Conservation (phyloP, 1,284 basidiomycete genomes). For the Amylostereum areolatum region DNA sequence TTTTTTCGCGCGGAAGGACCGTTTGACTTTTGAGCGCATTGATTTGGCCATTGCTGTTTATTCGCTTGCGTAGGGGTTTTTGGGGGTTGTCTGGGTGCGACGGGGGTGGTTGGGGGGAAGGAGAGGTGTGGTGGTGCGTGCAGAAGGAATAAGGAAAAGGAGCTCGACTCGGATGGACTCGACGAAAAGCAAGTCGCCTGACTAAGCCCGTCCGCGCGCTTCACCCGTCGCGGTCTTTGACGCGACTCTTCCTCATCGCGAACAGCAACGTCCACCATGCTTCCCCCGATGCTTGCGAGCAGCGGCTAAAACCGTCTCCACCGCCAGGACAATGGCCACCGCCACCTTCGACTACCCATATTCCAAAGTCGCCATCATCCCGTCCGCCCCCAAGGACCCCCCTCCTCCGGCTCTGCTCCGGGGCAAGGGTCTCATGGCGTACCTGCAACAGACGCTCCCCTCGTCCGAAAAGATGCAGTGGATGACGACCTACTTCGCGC, state of each 20-base stretch:
- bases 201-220: neutral
- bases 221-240: neutral
- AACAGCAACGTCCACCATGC: conserved; percentile 7
- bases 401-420: conserved; percentile 43
- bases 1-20: conserved; percentile 80
- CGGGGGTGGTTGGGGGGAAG: no score
- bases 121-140: no score
- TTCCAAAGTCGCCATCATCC: conserved; percentile 60
- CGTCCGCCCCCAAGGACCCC: conserved; percentile 37
- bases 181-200: neutral
- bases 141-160: no score
- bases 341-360: conserved; percentile 59
- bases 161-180: no score
- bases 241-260: neutral
- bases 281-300: conserved; percentile 17
- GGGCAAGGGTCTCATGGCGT: conserved; percentile 77
- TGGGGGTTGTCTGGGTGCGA: neutral
- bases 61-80: conserved; percentile 12
- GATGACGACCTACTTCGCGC: conserved; percentile 64
- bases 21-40: conserved; percentile 84
- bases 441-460: conserved; percentile 63
- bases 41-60: conserved; percentile 99
- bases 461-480: conserved; percentile 64
- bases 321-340: conserved; percentile 38
- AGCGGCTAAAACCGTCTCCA: conserved; percentile 6